These are phyloP conservation scores for Gossypium raimondii DNA, from an alignment of 345 rosid genomes.

Conservation along the genomic window DNA sequence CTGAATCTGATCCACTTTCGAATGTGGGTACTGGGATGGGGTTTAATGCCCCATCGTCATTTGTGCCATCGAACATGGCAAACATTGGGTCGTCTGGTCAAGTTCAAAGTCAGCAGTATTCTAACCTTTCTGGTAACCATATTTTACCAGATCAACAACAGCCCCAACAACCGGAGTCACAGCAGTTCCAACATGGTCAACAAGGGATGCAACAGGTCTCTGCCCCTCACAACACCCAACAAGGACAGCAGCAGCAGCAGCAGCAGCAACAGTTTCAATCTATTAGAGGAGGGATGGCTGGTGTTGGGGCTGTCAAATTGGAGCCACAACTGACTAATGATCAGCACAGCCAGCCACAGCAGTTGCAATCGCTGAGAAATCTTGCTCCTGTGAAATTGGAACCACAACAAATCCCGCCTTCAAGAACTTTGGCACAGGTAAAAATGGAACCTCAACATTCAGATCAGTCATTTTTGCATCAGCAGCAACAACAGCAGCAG, in stretches of 20 bases:
- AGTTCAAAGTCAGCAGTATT: slow-evolving; percentile 75
- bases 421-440: slow-evolving; percentile 62
- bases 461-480: slow-evolving; percentile 77
- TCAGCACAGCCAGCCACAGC: slow-evolving; percentile 53
- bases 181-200: slow-evolving; percentile 73
- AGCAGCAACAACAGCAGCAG: slow-evolving; percentile 35
- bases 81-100: slow-evolving; percentile 67
- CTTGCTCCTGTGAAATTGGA: slow-evolving; percentile 71
- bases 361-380: slow-evolving; percentile 55
- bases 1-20: slow-evolving; percentile 72
- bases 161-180: slow-evolving; percentile 61
- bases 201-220: slow-evolving; percentile 65
- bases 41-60: slow-evolving; percentile 54
- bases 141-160: slow-evolving; percentile 67
- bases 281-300: slow-evolving; percentile 59
- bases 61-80: slow-evolving; percentile 55
- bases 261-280: slow-evolving; percentile 72
- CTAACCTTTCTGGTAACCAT: slow-evolving; percentile 55
- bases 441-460: slow-evolving; percentile 83
- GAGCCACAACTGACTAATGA: slow-evolving; percentile 74
- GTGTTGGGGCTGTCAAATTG: slow-evolving; percentile 74
- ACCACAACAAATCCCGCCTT: slow-evolving; percentile 56
- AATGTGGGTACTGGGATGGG: slow-evolving; percentile 63
- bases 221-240: slow-evolving; percentile 40
- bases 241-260: slow-evolving; percentile 44